A percentile compares a stretch with the other conserved stretches of the same genome.
Conservation (phyloP, 108 stramenopile genomes). For the Seminavis robusta region DNA sequence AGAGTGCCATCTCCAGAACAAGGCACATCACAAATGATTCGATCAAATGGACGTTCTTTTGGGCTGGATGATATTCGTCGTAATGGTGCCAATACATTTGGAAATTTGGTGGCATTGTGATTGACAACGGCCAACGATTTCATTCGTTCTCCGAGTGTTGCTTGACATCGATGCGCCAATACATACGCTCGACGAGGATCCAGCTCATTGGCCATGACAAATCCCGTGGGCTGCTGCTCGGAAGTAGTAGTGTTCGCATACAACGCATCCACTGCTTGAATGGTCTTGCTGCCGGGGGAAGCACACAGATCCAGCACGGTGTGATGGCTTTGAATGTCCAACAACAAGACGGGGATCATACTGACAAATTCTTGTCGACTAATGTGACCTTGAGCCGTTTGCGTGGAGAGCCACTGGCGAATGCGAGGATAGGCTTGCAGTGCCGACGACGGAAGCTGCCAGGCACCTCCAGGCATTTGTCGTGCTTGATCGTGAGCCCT, state of each 20-base stretch:
- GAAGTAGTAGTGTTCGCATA: no score
- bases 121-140: no score
- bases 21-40: conserved; percentile 96
- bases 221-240: conserved; percentile 76
- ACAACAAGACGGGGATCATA: conserved; percentile 98
- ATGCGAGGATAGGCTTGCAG: no score
- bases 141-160: no score
- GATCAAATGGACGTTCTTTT: conserved; percentile 88
- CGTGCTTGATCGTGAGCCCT: no score
- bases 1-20: conserved; percentile 98
- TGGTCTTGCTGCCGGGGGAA: conserved; percentile 97
- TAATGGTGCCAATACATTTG: no score
- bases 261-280: conserved; percentile 87
- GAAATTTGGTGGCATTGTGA: no score
- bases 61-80: conserved; percentile 67
- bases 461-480: no score
- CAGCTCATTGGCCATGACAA: conserved; percentile 94
- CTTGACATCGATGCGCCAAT: no score
- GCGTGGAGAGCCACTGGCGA: conserved; percentile 74
- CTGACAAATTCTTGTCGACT: conserved; percentile 98
- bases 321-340: conserved; percentile 80
- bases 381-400: conserved; percentile 82
- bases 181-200: conserved; percentile 94
- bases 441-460: no score
- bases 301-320: conserved; percentile 95